Evolutionary conservation across 345 rosid genomes (phyloP).

Genomic region (Diplotaxis tenuifolia): DNA sequence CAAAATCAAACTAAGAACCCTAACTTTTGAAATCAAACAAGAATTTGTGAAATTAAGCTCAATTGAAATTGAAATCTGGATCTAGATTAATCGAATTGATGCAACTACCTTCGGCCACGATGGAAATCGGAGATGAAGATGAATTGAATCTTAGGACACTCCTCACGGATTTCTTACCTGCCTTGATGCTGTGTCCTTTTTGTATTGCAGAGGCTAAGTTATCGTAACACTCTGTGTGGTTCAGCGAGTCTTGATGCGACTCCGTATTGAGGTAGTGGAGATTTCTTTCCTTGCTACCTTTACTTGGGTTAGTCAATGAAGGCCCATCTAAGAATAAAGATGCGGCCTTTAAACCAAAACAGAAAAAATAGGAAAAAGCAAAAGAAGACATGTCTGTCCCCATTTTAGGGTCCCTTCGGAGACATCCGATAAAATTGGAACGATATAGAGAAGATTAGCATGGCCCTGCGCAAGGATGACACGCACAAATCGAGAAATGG

Average conservation of each 20-base stretch:
- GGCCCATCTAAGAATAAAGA: not conserved
- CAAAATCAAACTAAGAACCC: slow-evolving; percentile 30
- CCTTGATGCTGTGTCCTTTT: slow-evolving; percentile 27
- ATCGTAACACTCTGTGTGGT: slow-evolving; percentile 12
- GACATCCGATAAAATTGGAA: no score
- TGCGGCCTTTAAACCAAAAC: not conserved
- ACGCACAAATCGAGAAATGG: no score
- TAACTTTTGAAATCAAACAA: slow-evolving; percentile 27
- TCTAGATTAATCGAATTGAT: not conserved
- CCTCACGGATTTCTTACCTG: slow-evolving; percentile 37
- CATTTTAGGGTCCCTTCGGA: no score
- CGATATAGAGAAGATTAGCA: no score
- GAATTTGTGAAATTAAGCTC: slow-evolving; percentile 24
- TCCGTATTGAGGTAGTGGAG: not conserved
- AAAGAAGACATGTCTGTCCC: not conserved
- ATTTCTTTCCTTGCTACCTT: not conserved
- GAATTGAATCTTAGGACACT: slow-evolving; percentile 29
- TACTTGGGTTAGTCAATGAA: not conserved
- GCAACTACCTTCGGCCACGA: slow-evolving; percentile 32
- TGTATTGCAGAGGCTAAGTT: slow-evolving; percentile 37
- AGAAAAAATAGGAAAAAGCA: not conserved
- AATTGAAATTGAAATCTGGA: slow-evolving; percentile 12
- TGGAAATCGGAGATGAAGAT: slow-evolving; percentile 28
- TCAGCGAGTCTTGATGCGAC: slow-evolving; percentile 25
- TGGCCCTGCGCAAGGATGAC: no score